Base-by-base conservation (phyloP, 441 rosid species). In the Pelargonium australe region DNA sequence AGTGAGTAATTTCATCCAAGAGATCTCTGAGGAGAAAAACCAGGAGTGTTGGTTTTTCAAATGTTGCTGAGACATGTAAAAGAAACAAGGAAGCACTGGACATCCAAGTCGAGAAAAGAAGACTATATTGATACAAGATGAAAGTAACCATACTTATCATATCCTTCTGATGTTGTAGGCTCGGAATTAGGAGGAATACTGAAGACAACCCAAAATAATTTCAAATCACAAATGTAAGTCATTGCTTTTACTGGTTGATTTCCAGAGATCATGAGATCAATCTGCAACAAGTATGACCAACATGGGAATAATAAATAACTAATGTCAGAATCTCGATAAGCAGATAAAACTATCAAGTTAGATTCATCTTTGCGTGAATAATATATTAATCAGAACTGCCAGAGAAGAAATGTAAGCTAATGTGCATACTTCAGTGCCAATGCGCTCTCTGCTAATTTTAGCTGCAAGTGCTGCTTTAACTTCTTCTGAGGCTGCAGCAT, bases 361-460 rank as follows among this genome's bases (percentile, higher is more conserved):
- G 37, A 43, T 40, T 25, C 43, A 37, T 61, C 23, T 61, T 58
- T 66, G 47, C 49, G 45, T 13, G 70, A 23, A 77, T 66, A 58
- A 58, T 14, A 74, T 40, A 68, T 65, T 11, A 70, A 19, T 57
- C 58, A 49, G 66, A 72, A 57, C 47, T 19, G 40, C 64, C 53
- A 57, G 53, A 66, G 11, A 63, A 65, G 20, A 64, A 49, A 51
- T 45, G 2, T 65, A 72, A 53, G 70, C 68, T 44, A 53, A 73
- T 5, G 10, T 57, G 83, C 84, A 71, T 82, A 93, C 98, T 84
- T 94, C 99, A 73, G 80, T 82, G 69, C 99, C 99, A 8, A 94
- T 74, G 68, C 97, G 97, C 84, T 94, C 99, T 83, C 84, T 88
- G 80, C 97, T 91, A 68, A 91, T 80, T 84, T 91, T 94, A 68